A percentile compares a stretch with the other conserved stretches of the same genome.
Evolutionary conservation across 2,329 filamentous ascomycete genomes (phyloP).

Genomic region (Cladorrhinum sp.): DNA sequence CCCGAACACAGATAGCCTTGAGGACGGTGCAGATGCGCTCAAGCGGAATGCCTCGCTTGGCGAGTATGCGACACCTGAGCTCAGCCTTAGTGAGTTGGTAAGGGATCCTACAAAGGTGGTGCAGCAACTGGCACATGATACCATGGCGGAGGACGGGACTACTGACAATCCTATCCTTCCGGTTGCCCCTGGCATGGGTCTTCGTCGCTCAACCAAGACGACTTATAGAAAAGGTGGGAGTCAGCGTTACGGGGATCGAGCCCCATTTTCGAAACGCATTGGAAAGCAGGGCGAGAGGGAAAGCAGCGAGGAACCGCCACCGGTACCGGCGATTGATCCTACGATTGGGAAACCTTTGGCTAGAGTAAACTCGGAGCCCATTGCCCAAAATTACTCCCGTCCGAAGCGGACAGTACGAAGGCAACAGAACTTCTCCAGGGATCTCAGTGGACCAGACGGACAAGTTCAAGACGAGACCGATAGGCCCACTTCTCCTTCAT

Average conservation of each 20-base stretch:
- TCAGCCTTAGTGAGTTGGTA: slow-evolving; percentile 78
- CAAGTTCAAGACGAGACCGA: slow-evolving; percentile 16
- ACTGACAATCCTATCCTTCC: slow-evolving; percentile 88
- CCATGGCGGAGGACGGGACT: slow-evolving; percentile 43
- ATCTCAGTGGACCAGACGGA: slow-evolving; percentile 31
- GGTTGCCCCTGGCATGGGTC: slow-evolving; percentile 69
- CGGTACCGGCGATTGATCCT: slow-evolving; percentile 42
- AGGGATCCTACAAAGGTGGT: slow-evolving; percentile 73
- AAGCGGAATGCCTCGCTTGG: slow-evolving; percentile 68
- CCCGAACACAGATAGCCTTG: slow-evolving; percentile 66
- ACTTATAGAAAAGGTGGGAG: slow-evolving; percentile 86
- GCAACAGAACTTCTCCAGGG: slow-evolving; percentile 49
- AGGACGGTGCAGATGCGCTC: slow-evolving; percentile 79
- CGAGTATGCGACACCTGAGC: slow-evolving; percentile 52
- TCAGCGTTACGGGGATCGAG: slow-evolving; percentile 72
- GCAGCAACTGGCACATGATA: slow-evolving; percentile 62
- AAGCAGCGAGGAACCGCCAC: slow-evolving; percentile 45
- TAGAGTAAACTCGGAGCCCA: slow-evolving; percentile 69
- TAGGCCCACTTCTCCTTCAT: slow-evolving; percentile 19
- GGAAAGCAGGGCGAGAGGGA: slow-evolving; percentile 62
- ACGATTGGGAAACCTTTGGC: slow-evolving; percentile 52
- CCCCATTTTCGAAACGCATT: slow-evolving; percentile 71
- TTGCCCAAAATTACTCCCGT: slow-evolving; percentile 61
- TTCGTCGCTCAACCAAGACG: slow-evolving; percentile 87
- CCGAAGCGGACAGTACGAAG: slow-evolving; percentile 49